A percentile compares a stretch with the other conserved stretches of the same genome.
Conservation (phyloP, 2,329 filamentous ascomycete genomes). For the Colletotrichum tamarilloi region DNA sequence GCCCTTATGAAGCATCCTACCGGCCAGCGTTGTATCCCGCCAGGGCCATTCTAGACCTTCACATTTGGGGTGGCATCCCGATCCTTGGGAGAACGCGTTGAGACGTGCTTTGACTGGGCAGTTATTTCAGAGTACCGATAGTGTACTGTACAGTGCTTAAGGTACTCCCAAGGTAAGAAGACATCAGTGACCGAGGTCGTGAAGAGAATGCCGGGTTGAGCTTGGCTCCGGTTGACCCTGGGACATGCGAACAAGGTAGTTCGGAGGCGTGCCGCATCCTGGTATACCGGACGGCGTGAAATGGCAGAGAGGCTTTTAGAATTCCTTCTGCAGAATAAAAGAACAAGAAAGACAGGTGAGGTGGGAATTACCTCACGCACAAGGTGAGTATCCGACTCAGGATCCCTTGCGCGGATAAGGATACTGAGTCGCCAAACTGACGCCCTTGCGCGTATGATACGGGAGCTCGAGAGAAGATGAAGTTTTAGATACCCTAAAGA, state of each 20-base stretch:
- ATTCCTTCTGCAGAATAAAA: neutral
- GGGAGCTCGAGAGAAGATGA: neutral
- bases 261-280: neutral
- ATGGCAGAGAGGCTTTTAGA: neutral
- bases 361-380: neutral
- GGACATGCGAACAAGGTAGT: neutral
- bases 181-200: neutral
- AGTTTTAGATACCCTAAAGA: neutral
- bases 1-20: neutral
- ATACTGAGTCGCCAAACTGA: neutral
- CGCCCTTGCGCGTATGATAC: neutral
- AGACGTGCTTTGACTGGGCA: neutral
- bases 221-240: neutral
- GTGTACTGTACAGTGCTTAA: too few species aligned
- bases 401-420: slow-evolving; percentile 17
- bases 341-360: neutral
- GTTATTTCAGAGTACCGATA: neutral
- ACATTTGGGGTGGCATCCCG: neutral
- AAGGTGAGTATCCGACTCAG: neutral
- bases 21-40: slow-evolving; percentile 22
- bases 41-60: neutral
- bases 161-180: too few species aligned
- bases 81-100: neutral
- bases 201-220: slow-evolving; percentile 18
- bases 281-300: neutral